Evolutionary conservation across 2,329 filamentous ascomycete species (phyloP).

Genomic region (Thelonectria olida): DNA sequence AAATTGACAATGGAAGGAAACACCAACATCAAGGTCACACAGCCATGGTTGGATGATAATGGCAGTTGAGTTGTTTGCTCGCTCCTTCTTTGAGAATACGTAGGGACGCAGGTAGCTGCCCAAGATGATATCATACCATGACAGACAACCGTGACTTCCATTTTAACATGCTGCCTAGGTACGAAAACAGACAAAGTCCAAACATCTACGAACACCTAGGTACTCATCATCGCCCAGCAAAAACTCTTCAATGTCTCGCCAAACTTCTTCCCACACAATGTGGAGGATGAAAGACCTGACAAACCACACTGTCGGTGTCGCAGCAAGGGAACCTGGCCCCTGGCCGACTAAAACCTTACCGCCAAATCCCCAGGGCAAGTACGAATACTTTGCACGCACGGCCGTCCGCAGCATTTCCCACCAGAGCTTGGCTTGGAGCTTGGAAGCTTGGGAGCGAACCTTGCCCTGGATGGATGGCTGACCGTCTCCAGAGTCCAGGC

Average conservation of each 20-base stretch:
- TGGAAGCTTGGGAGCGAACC: background rate
- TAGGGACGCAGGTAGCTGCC: background rate
- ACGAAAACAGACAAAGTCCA: too few relatives aligned
- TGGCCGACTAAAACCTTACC: constrained; percentile 17
- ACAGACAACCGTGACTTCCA: too few relatives aligned
- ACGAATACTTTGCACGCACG: background rate
- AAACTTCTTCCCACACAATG: constrained; percentile 5
- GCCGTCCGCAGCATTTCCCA: background rate
- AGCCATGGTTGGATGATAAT: background rate
- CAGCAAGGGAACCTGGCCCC: constrained; percentile 20
- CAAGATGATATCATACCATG: too few relatives aligned
- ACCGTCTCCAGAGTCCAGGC: constrained; percentile 13
- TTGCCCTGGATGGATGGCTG: constrained; percentile 26
- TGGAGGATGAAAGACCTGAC: constrained; percentile 14
- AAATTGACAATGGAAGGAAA: background rate
- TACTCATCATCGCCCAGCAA: too few relatives aligned
- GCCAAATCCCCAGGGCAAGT: constrained; percentile 5
- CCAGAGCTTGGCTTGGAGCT: background rate
- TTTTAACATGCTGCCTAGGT: too few relatives aligned
- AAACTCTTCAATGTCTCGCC: background rate
- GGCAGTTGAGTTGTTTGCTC: background rate
- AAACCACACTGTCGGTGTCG: constrained; percentile 26
- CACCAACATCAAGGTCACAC: background rate
- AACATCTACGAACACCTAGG: too few relatives aligned
- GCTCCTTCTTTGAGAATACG: constrained; percentile 3